Base-by-base conservation (phyloP, 192 early-diverging fungal species). In the Backusella luteola region DNA sequence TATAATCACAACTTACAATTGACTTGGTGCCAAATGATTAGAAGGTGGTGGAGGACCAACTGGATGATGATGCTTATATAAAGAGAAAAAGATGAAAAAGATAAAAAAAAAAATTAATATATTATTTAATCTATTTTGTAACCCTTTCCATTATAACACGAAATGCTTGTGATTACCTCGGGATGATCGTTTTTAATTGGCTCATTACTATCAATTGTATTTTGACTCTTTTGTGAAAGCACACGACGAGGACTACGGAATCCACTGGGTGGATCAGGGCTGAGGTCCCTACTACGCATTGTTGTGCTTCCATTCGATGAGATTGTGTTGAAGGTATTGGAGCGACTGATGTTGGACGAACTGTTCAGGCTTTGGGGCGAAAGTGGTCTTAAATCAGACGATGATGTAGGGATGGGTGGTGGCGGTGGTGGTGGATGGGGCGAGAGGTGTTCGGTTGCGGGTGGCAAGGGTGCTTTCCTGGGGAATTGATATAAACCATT, bases 401-500 rank as follows among this genome's bases (percentile, higher is more conserved):
- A 63, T 29, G 56, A 63, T 3, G 23, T 63, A 23, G 56, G 56
- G 8, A 63, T 63, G 11, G 56, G 56, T 26, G 56, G 56, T 26
- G 26, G 26, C 14, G 26, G 26, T 26, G 52, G 52, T 21, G 56
- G 56, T 63, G 56, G 56, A 34, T 23, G 41, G 6, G 70, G 70
- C 17, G 70, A 46, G 34, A 71, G 14, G 23, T 29, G 42, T 6
- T 49, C 21, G 3, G 23, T 14, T 12, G 56, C 56, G 1, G 80
- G 80, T 34, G 80, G 80, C 38, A 73, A 49, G 52, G 80, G 80
- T 23, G 80, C 80, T 66, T 77, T 74, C 69, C 80, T 73, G 19
- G 78, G 78, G 35, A 70, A 79, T 35, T 79, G 78, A 44, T 79
- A 79, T 5, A 79, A n/a, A 82, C 83, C 34, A 85, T 81, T 17